Conservation (phyloP, 352 stramenopile species). For the Phytopythium chamaehyphon region DNA sequence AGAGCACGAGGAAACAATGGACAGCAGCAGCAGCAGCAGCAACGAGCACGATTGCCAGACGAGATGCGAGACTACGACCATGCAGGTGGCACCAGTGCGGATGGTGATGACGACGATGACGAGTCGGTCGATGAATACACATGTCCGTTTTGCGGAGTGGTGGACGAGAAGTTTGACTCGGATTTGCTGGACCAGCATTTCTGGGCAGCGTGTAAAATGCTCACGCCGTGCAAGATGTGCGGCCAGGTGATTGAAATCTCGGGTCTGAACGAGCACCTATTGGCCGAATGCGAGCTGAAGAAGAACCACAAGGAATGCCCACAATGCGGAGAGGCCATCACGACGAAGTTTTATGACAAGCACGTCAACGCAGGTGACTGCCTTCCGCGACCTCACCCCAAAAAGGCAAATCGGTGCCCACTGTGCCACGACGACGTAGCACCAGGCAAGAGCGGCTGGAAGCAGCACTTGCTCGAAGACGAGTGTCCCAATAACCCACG, state of each 20-base stretch:
- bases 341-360: slow-evolving; percentile 76
- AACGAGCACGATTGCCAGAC: slow-evolving; percentile 8
- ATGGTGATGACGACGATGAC: slow-evolving; percentile 55
- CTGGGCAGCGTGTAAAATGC: slow-evolving; percentile 89
- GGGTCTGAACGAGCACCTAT: slow-evolving; percentile 86
- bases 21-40: slow-evolving; percentile 6
- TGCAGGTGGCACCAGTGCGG: slow-evolving; percentile 34
- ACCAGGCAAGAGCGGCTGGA: slow-evolving; percentile 65
- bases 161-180: slow-evolving; percentile 86
- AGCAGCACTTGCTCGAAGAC: slow-evolving; percentile 60
- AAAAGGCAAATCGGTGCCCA: slow-evolving; percentile 69
- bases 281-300: slow-evolving; percentile 85
- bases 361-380: slow-evolving; percentile 78
- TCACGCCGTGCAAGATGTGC: slow-evolving; percentile 91
- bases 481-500: slow-evolving; percentile 77
- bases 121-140: slow-evolving; percentile 83
- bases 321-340: slow-evolving; percentile 83
- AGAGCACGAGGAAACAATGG: slow-evolving; percentile 1
- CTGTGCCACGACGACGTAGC: slow-evolving; percentile 78
- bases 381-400: slow-evolving; percentile 42
- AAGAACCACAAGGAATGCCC: slow-evolving; percentile 79
- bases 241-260: slow-evolving; percentile 92
- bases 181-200: slow-evolving; percentile 91
- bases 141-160: slow-evolving; percentile 89
- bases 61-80: slow-evolving; percentile 23